Conservation (phyloP, 305 asterid genomes). For the Lippia alba region DNA sequence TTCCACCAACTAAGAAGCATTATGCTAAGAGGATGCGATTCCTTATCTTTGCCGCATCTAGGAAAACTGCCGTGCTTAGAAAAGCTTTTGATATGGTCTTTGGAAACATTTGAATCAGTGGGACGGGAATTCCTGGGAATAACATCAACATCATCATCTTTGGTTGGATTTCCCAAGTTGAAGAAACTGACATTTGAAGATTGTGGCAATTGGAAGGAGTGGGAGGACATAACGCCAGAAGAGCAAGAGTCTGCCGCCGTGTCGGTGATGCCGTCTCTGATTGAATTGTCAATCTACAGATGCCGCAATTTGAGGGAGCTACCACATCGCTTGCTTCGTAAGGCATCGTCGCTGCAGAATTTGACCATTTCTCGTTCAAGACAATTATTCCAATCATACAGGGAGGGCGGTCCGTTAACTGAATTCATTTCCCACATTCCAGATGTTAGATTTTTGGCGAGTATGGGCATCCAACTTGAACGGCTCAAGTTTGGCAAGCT, state of each 20-base stretch:
- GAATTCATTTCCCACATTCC: not conserved
- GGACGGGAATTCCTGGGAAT: slow-evolving; percentile 36
- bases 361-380: not conserved
- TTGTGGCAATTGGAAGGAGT: too few relatives aligned
- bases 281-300: not conserved
- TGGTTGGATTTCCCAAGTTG: slow-evolving; percentile 28
- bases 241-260: slow-evolving; percentile 4
- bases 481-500: too few relatives aligned
- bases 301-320: slow-evolving; percentile 7
- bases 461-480: too few relatives aligned
- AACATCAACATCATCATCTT: not conserved
- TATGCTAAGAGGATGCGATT: too few relatives aligned
- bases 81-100: not conserved
- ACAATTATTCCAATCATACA: not conserved
- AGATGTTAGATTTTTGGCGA: not conserved
- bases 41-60: slow-evolving; percentile 15
- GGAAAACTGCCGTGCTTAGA: slow-evolving; percentile 29
- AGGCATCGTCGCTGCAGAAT: not conserved
- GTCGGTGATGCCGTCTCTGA: slow-evolving; percentile 27
- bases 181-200: not conserved
- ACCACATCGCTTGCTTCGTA: slow-evolving; percentile 20
- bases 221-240: too few relatives aligned
- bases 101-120: not conserved
- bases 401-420: not conserved
- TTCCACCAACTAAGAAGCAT: not conserved